Percentiles rank a stretch among this genome's conserved stretches.
phyloP scores from a whole-genome alignment of 75 land plant genomes.

The Cunninghamia lanceolata region DNA sequence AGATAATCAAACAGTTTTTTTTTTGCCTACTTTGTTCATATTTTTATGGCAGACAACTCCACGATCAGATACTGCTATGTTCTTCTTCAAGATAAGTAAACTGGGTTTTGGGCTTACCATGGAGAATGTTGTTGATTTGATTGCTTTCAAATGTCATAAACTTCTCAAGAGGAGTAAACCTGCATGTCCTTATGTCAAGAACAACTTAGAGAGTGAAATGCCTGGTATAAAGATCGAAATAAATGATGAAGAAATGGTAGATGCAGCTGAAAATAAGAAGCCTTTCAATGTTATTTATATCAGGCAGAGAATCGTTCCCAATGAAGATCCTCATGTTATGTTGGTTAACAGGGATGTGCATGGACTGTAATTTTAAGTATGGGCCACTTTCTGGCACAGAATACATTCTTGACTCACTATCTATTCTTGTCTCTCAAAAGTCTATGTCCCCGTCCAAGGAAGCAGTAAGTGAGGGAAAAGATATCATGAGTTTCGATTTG shows the following conservation, averaged over 20 bases:
- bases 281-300: background rate
- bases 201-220: background rate
- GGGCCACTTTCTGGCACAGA: background rate
- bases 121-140: conserved; percentile 22
- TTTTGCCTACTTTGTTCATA: conserved; percentile 87
- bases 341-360: background rate
- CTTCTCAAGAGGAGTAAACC: conserved; percentile 38
- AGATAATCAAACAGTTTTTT: conserved; percentile 82
- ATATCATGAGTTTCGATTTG: conserved; percentile 39
- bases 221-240: background rate
- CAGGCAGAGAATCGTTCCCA: background rate
- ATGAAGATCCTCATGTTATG: background rate
- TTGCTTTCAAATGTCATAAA: conserved; percentile 50
- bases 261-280: background rate
- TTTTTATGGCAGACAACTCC: conserved; percentile 99
- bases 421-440: background rate
- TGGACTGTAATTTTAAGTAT: background rate
- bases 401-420: background rate
- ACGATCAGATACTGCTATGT: conserved; percentile 97
- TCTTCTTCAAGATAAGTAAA: conserved; percentile 93
- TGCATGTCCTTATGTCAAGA: conserved; percentile 28
- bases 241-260: background rate
- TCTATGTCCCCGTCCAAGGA: conserved; percentile 18
- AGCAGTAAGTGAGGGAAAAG: conserved; percentile 48
- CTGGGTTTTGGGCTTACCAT: conserved; percentile 71